phyloP scores from a whole-genome alignment of 2,329 filamentous ascomycete genomes.

The Monilinia fructigena region DNA sequence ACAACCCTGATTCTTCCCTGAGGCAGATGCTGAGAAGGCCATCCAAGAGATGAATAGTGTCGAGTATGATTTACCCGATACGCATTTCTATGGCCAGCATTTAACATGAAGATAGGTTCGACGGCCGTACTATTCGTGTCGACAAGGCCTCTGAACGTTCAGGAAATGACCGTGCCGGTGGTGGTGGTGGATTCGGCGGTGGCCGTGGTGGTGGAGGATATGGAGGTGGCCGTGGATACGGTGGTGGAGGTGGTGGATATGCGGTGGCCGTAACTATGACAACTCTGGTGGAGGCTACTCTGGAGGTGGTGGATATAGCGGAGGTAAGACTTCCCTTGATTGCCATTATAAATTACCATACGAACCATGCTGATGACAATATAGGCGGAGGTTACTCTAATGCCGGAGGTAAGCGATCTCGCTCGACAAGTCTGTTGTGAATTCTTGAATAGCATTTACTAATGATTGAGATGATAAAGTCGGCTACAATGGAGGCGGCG shows the following conservation, averaged over 20 bases:
- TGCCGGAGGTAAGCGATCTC: constrained; percentile 31
- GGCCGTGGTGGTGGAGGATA: constrained; percentile 41
- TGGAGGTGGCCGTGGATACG: constrained; percentile 44
- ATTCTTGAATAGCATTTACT: constrained; percentile 13
- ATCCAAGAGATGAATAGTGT: constrained; percentile 81
- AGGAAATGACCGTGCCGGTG: constrained; percentile 41
- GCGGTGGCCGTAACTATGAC: constrained; percentile 37
- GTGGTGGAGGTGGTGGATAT: constrained; percentile 46
- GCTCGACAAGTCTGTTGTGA: constrained; percentile 19
- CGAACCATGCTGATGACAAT: constrained; percentile 3
- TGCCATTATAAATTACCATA: not conserved
- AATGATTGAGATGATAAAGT: constrained; percentile 22
- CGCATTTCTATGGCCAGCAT: constrained; percentile 22
- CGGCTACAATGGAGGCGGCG: constrained; percentile 21
- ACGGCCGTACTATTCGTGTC: constrained; percentile 90
- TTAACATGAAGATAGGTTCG: constrained; percentile 61
- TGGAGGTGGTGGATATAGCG: constrained; percentile 31
- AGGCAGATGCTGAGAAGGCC: constrained; percentile 72
- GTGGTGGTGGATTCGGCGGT: constrained; percentile 41
- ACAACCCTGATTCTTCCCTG: constrained; percentile 39
- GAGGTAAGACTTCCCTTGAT: constrained; percentile 14
- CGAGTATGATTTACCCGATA: constrained; percentile 62
- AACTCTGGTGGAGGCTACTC: constrained; percentile 33
- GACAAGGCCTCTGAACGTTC: constrained; percentile 74
- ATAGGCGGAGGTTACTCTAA: constrained; percentile 25